Percentiles rank a stretch among this genome's conserved stretches.
phyloP scores from a whole-genome alignment of 108 stramenopile genomes.

The Pseudonitzschia delicatissima region DNA sequence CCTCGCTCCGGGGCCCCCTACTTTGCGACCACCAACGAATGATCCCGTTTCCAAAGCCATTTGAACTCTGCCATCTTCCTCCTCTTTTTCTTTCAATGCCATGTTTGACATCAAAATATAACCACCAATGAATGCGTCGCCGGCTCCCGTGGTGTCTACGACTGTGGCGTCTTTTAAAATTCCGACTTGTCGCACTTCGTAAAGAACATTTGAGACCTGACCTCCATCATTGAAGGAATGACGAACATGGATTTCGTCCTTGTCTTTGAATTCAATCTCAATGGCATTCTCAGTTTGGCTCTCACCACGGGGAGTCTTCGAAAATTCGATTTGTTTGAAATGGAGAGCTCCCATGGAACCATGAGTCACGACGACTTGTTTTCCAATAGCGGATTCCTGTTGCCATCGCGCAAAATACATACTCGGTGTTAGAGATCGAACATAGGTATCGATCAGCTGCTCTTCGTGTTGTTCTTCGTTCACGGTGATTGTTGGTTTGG shows the following conservation, averaged over 20 bases:
- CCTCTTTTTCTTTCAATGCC: not conserved
- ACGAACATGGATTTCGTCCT: not conserved
- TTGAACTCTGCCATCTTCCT: not conserved
- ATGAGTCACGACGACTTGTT: constrained; percentile 35
- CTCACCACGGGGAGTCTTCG: not conserved
- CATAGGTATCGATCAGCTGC: not conserved
- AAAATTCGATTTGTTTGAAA: constrained; percentile 4
- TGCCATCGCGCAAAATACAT: constrained; percentile 38
- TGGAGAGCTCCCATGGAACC: constrained; percentile 37
- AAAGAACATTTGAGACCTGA: not conserved
- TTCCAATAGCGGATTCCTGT: not conserved
- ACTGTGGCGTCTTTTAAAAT: constrained; percentile 27
- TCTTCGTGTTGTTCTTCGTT: not conserved
- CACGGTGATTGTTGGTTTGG: constrained; percentile 9
- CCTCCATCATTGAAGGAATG: not conserved
- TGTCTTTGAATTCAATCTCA: not conserved
- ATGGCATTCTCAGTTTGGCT: constrained; percentile 1
- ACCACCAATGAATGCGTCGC: constrained; percentile 60
- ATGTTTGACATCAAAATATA: constrained; percentile 26
- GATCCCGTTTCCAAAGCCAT: constrained; percentile 34
- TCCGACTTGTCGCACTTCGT: constrained; percentile 26
- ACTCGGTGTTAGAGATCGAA: constrained; percentile 26
- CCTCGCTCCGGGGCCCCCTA: constrained; percentile 40
- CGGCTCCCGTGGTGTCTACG: constrained; percentile 61
- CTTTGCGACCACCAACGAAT: constrained; percentile 47